These are phyloP conservation scores for Ophiocordyceps sinensis DNA, from an alignment of 2,329 filamentous ascomycete genomes.

Conservation along the genomic window DNA sequence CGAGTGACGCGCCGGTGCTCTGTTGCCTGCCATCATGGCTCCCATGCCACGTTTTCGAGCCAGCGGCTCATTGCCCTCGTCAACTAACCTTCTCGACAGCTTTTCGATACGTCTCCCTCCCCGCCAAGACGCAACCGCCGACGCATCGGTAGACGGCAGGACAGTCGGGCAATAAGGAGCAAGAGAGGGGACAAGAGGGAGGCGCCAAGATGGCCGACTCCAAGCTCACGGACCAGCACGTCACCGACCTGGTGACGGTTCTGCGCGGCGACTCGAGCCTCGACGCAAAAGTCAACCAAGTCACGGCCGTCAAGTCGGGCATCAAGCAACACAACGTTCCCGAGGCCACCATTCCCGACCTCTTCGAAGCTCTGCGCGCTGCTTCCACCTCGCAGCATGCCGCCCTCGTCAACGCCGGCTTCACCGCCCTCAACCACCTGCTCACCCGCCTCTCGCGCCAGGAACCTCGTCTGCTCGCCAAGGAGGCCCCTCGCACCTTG, in stretches of 20 bases:
- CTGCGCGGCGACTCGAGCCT: constrained; percentile 49
- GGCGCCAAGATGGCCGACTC: constrained; percentile 30
- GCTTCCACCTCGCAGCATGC: constrained; percentile 66
- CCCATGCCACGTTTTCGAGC: no score
- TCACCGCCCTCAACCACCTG: constrained; percentile 77
- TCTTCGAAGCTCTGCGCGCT: constrained; percentile 70
- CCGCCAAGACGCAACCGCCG: no score
- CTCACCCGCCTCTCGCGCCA: constrained; percentile 77
- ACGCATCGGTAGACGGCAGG: no score
- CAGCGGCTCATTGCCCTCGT: no score
- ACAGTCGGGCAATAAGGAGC: no score
- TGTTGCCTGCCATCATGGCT: no score
- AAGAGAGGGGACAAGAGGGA: no score
- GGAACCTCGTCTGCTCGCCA: constrained; percentile 58
- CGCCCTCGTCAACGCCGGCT: constrained; percentile 65
- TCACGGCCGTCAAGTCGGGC: constrained; percentile 66
- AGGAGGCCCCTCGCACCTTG: constrained; percentile 57
- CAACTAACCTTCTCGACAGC: no score
- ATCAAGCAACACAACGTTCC: constrained; percentile 91
- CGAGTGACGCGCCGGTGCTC: no score
- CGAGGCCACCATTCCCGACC: constrained; percentile 51
- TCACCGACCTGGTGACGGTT: constrained; percentile 36
- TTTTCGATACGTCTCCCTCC: no score
- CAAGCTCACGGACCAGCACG: constrained; percentile 44
- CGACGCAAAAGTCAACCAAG: constrained; percentile 54